These are phyloP conservation scores for Westerdykella sp. DNA, from an alignment of 2,329 filamentous ascomycete species.

Conservation along the genomic window DNA sequence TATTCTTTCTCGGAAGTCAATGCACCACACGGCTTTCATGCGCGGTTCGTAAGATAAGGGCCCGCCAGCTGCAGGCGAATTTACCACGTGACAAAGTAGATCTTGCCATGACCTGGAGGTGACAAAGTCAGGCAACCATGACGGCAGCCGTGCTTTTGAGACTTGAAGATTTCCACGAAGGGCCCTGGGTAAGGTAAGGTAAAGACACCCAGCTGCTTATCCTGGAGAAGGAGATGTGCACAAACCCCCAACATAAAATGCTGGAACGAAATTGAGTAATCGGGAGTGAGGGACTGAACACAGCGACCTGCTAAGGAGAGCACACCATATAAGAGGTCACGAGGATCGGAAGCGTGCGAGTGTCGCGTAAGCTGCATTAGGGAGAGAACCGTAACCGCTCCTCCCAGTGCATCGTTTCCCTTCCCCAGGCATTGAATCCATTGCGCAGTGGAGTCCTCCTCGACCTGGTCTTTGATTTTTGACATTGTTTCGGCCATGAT, in stretches of 20 bases:
- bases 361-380: conserved; percentile 4
- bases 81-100: neutral
- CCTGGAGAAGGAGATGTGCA: conserved; percentile 5
- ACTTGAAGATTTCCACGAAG: neutral
- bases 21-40: neutral
- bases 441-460: neutral
- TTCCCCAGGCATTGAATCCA: neutral
- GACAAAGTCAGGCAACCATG: neutral
- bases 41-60: neutral
- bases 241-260: conserved; percentile 10
- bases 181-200: neutral
- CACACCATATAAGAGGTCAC: conserved; percentile 8
- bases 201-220: neutral
- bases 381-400: neutral
- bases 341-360: conserved; percentile 6
- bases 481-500: neutral
- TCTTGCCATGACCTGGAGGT: neutral
- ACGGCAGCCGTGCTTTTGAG: neutral
- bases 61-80: neutral
- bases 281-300: neutral
- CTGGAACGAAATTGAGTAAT: conserved; percentile 8
- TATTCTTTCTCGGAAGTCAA: neutral
- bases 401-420: neutral
- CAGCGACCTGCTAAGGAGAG: conserved; percentile 1
- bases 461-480: neutral